Base-by-base conservation (phyloP, 495 filamentous ascomycete genomes). In the Parmelia sp. region DNA sequence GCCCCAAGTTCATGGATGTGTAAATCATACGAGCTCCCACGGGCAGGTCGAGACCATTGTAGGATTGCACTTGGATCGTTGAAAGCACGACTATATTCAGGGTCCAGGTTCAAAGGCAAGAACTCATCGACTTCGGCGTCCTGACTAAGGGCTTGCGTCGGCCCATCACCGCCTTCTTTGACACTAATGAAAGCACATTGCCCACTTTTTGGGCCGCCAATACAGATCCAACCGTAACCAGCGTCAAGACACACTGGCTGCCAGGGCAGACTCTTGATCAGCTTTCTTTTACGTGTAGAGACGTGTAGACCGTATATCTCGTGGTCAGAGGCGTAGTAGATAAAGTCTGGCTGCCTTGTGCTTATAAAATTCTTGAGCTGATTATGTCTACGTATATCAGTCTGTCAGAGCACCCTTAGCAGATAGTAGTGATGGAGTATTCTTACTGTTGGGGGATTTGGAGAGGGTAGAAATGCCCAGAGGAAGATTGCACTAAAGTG, bases 361-460 rank as follows among this genome's bases (percentile, higher is more conserved):
- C 89, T 93, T 71, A 97, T 88, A 67, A 96, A 86, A 68, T 95
- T 91, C 58, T 92, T 90, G 57, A 98, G 83, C 76, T 98, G 94
- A 79, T 86, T 89, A 74, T 98, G 94, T 67, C 92, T 96, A 65
- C 17, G 25, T 27, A 19, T 53, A 31, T 29, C 27, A 53, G 14
- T 17, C 12, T 25, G 49, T 53, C 49, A 53, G 49, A 4, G 25
- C 25, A 57, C 3, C 14, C n/a, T 44, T 58, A 27, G 60, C 25
- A 12, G 15, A 33, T 23, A 49, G 27, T 21, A 35, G 8, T 25
- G 7, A 63, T 29, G 44, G 44, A 66, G 7, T 14, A 12, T 9
- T 27, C 70, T 42, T 68, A 72, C 71, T 53, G 59, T 4, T 86
- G 84, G 40, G 86, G 87, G 58, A 96, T 91, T 57, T 79, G 82